These are phyloP conservation scores for Colletotrichum cuscutae DNA, from an alignment of 2,329 filamentous ascomycete species.

Conservation along the genomic window DNA sequence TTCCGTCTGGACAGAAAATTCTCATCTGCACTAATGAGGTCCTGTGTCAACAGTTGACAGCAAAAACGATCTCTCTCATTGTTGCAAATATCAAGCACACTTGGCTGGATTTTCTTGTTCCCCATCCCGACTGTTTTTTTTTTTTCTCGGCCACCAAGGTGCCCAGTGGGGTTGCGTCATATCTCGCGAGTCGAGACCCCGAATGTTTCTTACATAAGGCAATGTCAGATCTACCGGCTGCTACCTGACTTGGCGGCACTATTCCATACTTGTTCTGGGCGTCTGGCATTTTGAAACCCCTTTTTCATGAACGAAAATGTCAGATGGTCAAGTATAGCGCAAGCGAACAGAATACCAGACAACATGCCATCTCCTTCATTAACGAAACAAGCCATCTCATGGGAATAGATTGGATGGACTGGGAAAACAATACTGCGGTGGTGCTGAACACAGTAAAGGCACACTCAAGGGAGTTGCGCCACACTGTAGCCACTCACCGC, in stretches of 20 bases:
- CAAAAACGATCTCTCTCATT: not conserved
- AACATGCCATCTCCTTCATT: not conserved
- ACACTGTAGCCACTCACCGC: conserved; percentile 28
- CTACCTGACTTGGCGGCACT: not conserved
- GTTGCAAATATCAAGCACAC: too few species aligned
- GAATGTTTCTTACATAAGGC: conserved; percentile 5
- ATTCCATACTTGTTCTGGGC: not conserved
- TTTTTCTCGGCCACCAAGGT: not conserved
- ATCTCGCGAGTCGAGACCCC: not conserved
- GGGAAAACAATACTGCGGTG: conserved; percentile 4
- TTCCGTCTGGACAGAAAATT: not conserved
- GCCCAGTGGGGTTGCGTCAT: conserved; percentile 20
- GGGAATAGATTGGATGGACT: not conserved
- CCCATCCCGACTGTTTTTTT: not conserved
- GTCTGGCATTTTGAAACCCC: not conserved
- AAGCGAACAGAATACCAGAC: not conserved
- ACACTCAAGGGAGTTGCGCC: not conserved
- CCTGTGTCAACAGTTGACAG: not conserved
- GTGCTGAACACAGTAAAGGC: conserved; percentile 13
- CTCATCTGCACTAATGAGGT: not conserved
- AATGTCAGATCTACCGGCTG: not conserved
- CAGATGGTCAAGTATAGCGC: not conserved
- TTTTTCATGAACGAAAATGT: not conserved
- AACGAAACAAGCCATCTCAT: not conserved
- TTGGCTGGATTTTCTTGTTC: not conserved